Conservation (phyloP, 108 stramenopile species). For the Chaetoceros muelleri region DNA sequence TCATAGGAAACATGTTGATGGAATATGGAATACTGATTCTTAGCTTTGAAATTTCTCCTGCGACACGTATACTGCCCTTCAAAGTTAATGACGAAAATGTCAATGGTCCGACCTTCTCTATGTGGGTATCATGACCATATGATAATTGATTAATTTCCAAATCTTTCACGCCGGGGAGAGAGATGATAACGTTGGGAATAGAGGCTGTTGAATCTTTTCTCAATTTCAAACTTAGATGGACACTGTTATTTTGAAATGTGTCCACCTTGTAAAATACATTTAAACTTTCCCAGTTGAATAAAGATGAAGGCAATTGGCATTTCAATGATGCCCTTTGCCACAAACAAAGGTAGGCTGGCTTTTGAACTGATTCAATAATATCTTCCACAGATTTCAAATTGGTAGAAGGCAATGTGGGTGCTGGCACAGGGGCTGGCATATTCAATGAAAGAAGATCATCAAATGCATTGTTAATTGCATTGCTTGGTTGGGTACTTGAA, state of each 20-base stretch:
- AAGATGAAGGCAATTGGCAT: too few species aligned
- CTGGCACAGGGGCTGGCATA: slow-evolving; percentile 11
- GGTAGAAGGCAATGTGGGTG: slow-evolving; percentile 2
- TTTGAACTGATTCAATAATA: neutral
- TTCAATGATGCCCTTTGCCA: neutral
- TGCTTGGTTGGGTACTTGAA: slow-evolving; percentile 2
- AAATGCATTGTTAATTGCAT: slow-evolving; percentile 55
- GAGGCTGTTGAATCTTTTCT: neutral
- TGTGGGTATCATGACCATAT: neutral
- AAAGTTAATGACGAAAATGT: neutral
- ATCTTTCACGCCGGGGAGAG: neutral
- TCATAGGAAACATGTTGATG: neutral
- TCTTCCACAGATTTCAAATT: neutral
- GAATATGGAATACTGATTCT: neutral
- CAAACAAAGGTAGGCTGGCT: neutral
- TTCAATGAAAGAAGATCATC: slow-evolving; percentile 63
- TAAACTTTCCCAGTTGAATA: too few species aligned
- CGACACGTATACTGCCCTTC: neutral
- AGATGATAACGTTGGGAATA: neutral
- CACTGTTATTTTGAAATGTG: neutral
- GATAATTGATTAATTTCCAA: neutral
- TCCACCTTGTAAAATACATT: too few species aligned
- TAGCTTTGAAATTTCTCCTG: neutral
- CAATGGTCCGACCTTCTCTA: neutral
- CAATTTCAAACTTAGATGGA: neutral